Conservation (phyloP, 257 asterid species). For the Solanum tarapatanum region DNA sequence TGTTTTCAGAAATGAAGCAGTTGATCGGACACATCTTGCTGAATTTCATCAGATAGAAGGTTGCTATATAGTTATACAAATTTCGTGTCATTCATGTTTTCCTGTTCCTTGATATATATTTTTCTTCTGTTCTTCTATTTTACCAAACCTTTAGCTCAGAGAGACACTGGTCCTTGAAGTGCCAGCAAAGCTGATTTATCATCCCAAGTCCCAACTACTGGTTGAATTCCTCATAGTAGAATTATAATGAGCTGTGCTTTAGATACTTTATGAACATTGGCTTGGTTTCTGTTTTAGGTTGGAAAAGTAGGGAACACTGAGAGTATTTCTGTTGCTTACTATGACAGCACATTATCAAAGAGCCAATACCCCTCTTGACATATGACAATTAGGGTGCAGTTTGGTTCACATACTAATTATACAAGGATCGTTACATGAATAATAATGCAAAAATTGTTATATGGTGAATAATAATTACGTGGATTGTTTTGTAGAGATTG, state of each 20-base stretch:
- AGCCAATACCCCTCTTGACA: neutral
- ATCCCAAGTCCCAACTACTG: neutral
- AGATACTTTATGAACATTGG: neutral
- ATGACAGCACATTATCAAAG: neutral
- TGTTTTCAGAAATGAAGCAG: slow-evolving; percentile 97
- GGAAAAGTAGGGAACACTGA: neutral
- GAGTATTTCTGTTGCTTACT: neutral
- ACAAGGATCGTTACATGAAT: neutral
- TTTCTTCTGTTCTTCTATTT: neutral
- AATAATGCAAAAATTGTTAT: neutral
- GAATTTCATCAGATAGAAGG: slow-evolving; percentile 99
- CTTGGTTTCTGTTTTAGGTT: neutral
- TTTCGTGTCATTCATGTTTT: neutral
- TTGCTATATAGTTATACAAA: slow-evolving; percentile 8
- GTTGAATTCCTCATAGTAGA: neutral
- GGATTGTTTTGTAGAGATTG: neutral
- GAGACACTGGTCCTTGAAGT: neutral
- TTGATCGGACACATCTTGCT: slow-evolving; percentile 95
- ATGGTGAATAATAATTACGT: neutral
- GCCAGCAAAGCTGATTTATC: neutral
- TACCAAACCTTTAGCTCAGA: neutral
- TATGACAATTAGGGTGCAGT: neutral
- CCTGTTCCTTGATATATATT: neutral
- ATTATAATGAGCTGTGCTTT: neutral
- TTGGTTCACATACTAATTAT: neutral